A percentile compares a stretch with the other conserved stretches of the same genome.
phyloP scores from a whole-genome alignment of 495 filamentous ascomycete genomes.

The Pyrenula aspistea region DNA sequence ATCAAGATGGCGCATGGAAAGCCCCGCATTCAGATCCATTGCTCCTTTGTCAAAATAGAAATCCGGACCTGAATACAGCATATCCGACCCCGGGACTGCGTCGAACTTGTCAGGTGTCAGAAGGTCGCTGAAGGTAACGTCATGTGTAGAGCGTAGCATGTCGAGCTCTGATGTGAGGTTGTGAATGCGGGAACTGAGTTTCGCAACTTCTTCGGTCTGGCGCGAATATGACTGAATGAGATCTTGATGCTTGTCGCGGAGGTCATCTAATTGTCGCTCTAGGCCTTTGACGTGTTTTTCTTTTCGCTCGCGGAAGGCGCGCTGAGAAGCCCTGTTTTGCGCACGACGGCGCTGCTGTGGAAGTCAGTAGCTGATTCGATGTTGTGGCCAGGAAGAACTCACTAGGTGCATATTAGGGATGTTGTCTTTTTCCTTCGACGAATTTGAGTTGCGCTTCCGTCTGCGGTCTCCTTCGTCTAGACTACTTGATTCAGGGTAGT shows the following conservation, averaged over 20 bases:
- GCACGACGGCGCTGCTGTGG: slow-evolving; percentile 36
- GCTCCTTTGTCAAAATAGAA: not conserved
- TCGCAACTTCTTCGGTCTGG: not conserved
- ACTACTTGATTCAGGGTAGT: not conserved
- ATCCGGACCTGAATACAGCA: not conserved
- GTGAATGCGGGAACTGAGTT: not conserved
- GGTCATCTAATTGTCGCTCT: slow-evolving; percentile 21
- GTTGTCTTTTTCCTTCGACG: not conserved
- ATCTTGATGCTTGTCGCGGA: slow-evolving; percentile 16
- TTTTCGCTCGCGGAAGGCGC: slow-evolving; percentile 37
- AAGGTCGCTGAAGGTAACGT: not conserved
- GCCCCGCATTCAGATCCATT: not conserved
- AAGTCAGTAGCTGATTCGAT: not conserved
- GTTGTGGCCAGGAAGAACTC: not conserved
- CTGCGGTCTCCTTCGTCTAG: not conserved
- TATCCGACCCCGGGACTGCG: not conserved
- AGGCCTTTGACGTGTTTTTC: slow-evolving; percentile 33
- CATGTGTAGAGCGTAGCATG: not conserved
- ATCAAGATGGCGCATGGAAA: not conserved
- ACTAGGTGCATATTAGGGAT: not conserved
- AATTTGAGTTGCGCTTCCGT: not conserved
- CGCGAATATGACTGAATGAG: slow-evolving; percentile 11
- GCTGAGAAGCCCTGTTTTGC: slow-evolving; percentile 44
- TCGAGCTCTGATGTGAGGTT: not conserved
- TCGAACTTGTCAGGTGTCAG: not conserved